These are phyloP conservation scores for Diaporthe citrichinensis DNA, from an alignment of 2,329 filamentous ascomycete genomes.

Conservation along the genomic window DNA sequence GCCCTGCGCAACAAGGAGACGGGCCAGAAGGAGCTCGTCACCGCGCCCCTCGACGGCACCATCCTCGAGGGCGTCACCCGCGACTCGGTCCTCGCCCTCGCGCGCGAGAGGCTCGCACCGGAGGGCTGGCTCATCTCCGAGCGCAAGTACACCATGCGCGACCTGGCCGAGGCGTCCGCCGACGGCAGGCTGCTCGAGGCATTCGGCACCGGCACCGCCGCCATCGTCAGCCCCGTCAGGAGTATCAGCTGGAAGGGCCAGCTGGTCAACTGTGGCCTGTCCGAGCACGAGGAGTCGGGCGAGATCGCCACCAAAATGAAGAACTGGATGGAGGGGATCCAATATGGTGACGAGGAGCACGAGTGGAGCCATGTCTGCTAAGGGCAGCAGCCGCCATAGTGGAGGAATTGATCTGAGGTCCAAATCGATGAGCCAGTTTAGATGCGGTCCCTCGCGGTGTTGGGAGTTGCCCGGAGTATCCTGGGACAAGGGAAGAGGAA, in stretches of 20 bases:
- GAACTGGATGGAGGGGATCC: slow-evolving; percentile 95
- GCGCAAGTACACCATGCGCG: slow-evolving; percentile 92
- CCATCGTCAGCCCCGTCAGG: slow-evolving; percentile 91
- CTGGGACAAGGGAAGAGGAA: not conserved
- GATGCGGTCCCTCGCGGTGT: not conserved
- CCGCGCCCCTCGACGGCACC: slow-evolving; percentile 95
- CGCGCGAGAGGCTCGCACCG: slow-evolving; percentile 84
- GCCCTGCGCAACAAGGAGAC: slow-evolving; percentile 88
- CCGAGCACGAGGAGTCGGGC: slow-evolving; percentile 86
- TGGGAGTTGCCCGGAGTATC: not conserved
- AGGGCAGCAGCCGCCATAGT: not conserved
- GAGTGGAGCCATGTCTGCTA: slow-evolving; percentile 82
- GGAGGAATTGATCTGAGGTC: not conserved
- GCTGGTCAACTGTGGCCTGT: slow-evolving; percentile 85
- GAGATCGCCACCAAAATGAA: slow-evolving; percentile 90
- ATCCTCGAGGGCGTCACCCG: slow-evolving; percentile 96
- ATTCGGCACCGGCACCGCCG: slow-evolving; percentile 94
- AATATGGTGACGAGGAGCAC: slow-evolving; percentile 95
- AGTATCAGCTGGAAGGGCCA: slow-evolving; percentile 90
- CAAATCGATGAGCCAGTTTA: not conserved
- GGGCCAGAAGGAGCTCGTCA: slow-evolving; percentile 91
- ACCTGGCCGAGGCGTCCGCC: slow-evolving; percentile 83
- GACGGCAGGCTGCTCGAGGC: slow-evolving; percentile 93
- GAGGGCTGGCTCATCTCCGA: slow-evolving; percentile 92
- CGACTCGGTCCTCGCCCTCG: slow-evolving; percentile 90